phyloP scores from a whole-genome alignment of 2,329 filamentous ascomycete species.

The Sarocladium brachiariae region DNA sequence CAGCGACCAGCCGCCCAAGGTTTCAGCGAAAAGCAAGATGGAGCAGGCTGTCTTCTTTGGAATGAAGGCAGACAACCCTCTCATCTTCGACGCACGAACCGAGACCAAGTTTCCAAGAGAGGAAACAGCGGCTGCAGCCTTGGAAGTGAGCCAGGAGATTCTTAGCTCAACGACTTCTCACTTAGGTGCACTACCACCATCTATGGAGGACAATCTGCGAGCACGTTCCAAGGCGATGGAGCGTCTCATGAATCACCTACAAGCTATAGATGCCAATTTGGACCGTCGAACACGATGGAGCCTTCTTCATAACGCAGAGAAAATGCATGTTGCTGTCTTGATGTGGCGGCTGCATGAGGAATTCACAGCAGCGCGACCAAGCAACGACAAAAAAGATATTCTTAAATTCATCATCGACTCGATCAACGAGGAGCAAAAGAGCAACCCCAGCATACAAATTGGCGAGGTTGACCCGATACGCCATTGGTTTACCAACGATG shows the following conservation, averaged over 20 bases:
- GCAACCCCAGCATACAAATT: conserved; percentile 52
- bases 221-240: conserved; percentile 66
- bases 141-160: conserved; percentile 75
- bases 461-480: conserved; percentile 74
- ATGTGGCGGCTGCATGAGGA: conserved; percentile 78
- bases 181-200: conserved; percentile 65
- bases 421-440: conserved; percentile 71
- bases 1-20: conserved; percentile 48
- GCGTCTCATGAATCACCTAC: conserved; percentile 66
- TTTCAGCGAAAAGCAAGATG: conserved; percentile 82
- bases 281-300: conserved; percentile 67
- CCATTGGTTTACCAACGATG: conserved; percentile 79
- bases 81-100: conserved; percentile 69
- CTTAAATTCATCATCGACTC: conserved; percentile 68
- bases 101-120: conserved; percentile 59
- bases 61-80: conserved; percentile 70
- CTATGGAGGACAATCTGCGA: conserved; percentile 74
- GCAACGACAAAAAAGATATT: conserved; percentile 60
- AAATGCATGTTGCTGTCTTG: conserved; percentile 69
- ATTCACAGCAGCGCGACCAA: conserved; percentile 52
- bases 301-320: conserved; percentile 85
- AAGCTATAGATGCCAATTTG: conserved; percentile 57
- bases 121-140: conserved; percentile 70
- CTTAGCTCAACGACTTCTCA: conserved; percentile 69
- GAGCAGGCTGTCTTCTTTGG: conserved; percentile 95